Conservation (phyloP, 2,329 filamentous ascomycete species). For the Rhytidhysteron rufulum region DNA sequence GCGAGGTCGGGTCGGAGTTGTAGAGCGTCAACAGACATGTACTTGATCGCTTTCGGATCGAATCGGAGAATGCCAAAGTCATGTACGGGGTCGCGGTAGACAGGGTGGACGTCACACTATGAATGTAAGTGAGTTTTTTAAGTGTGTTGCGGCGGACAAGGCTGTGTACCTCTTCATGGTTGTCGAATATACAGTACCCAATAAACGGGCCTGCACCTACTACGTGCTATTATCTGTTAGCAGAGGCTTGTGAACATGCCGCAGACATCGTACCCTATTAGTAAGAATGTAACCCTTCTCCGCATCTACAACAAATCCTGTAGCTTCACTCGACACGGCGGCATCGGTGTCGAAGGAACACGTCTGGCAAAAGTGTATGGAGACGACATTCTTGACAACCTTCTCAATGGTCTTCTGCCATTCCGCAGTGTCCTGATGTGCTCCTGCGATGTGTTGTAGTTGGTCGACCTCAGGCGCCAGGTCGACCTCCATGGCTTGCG, state of each 20-base stretch:
- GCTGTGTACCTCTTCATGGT: conserved; percentile 71
- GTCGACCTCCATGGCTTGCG: conserved; percentile 12
- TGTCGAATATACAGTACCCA: conserved; percentile 98
- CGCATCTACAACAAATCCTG: conserved; percentile 95
- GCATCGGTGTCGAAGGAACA: conserved; percentile 97
- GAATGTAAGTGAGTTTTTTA: conserved; percentile 9
- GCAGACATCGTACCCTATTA: conserved; percentile 36
- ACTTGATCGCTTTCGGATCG: conserved; percentile 92
- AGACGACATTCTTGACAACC: conserved; percentile 92
- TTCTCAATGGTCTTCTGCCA: conserved; percentile 96
- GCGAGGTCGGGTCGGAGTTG: conserved; percentile 81
- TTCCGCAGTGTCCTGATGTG: conserved; percentile 66
- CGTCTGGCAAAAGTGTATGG: conserved; percentile 98
- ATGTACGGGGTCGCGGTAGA: conserved; percentile 97
- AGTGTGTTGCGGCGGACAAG: background rate
- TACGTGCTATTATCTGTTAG: conserved; percentile 62
- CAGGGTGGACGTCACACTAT: conserved; percentile 87
- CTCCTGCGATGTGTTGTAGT: conserved; percentile 37
- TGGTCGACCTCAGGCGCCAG: conserved; percentile 45
- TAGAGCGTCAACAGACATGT: conserved; percentile 84
- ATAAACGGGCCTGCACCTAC: conserved; percentile 95
- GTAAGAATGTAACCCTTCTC: conserved; percentile 69
- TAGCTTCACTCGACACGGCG: conserved; percentile 90
- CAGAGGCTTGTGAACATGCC: background rate
- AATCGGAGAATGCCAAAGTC: conserved; percentile 97